Evolutionary conservation across 331 rosid species (phyloP), one percentile per base, ranked within the genome.

Genomic region (Quercus lobata): DNA sequence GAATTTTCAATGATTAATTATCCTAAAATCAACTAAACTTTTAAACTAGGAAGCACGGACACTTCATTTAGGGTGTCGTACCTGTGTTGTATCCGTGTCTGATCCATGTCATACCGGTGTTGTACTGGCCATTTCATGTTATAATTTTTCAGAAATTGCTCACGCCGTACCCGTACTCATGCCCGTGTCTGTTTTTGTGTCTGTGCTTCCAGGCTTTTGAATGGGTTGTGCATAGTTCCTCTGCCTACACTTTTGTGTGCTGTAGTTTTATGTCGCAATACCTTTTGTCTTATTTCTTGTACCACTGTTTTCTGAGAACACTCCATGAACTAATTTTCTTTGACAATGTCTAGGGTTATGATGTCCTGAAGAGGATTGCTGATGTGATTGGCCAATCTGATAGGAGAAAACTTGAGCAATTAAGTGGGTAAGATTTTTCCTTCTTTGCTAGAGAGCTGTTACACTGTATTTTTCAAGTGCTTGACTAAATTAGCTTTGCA

Each of bases 351-450:
- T 79, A 95, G 97, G 99, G 99, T 35, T 93, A 90, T 61, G 86
- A 76, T 56, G 92, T 93, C 57, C 89, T 96, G 86, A 93, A 88
- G 84, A 88, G 94, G 80, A 89, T 93, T 80, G 90, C 98, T 55
- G 97, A 93, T 78, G 90, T 91, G 82, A 87, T 96, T 78, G 89
- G 88, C 69, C 85, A 78, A 53, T 83, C 84, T 54, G 79, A 93
- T 63, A 82, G 85, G 83, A 82, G 72, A 75, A 66, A 46, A 55
- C 85, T 93, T 63, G 96, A 89, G 85, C 90, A 89, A 87, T 84
- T 95, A 88, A 95, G 97, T 78, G 97, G 99, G 98, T 93, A 83
- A 83, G 89, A 68, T 63, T 19, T 76, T 49, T 9, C 37, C 15
- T 24, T 62, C 19, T 73, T 71, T 37, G 55, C 65, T 81, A 22